Base-by-base conservation (phyloP, 352 stramenopile species). In the Discostella stelligera region DNA sequence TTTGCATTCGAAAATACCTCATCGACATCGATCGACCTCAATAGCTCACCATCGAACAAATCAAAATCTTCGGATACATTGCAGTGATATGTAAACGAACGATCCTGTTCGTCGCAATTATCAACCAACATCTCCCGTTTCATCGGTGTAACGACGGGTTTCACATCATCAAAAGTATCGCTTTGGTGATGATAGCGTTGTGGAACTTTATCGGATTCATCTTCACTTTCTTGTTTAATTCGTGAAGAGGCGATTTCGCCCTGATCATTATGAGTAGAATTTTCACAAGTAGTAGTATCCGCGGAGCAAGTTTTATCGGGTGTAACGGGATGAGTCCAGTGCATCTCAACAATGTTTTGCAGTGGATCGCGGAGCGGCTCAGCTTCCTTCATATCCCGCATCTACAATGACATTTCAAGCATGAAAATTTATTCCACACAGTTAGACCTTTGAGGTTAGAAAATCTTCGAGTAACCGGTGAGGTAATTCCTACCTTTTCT, bases 31-130 rank as follows among this genome's bases (percentile, higher is more conserved):
- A 23, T 50, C 27, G 63, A 56, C 25, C 37, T 74, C 21, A 79
- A 58, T 55, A 80, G 30, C 18, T 66, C 58, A 25, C 72, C 72
- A 41, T 80, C 65, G 60, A 80, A 80, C 41, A 80, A 59, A 74
- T 80, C 72, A 39, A 80, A 80, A 39, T 80, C 72, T n/a, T 74
- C 23, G 9, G 20, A 68, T 44, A 49, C 39, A 54, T 53, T 72
- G 20, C 66, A 10, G 21, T 55, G 39, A 58, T 25, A 46, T 30
- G 27, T 49, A 49, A 52, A 20, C 41, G 5, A 53, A 44, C 7
- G 7, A 44, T 44, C 25, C 52, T 77, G 52, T n/a, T 77, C 62
- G 39, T 74, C 39, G 52, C 23, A 46, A 50, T 69, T 23, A 49
- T 56, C 55, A 56, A 54, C 63, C 27, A 70, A 20, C 23, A 20